Conservation (phyloP, 2,329 filamentous ascomycete genomes). For the Colletotrichum somersetense region DNA sequence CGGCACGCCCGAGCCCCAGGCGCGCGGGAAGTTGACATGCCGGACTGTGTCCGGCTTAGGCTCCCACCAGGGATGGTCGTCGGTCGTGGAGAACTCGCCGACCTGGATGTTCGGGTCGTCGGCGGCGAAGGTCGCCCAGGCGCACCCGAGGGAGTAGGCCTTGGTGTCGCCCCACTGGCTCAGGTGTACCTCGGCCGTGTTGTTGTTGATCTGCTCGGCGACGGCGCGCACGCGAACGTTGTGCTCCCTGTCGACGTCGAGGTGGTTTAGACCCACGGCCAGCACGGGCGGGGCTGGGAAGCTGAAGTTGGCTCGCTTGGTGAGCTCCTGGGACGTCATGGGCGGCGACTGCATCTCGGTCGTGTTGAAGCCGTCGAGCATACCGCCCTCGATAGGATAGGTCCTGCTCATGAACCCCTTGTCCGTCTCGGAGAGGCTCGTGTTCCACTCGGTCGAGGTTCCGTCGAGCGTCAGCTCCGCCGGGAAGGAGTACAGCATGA, state of each 20-base stretch:
- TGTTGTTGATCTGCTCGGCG: constrained; percentile 7
- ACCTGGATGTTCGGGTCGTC: constrained; percentile 30
- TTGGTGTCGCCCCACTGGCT: constrained; percentile 39
- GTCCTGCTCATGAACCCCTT: constrained; percentile 42
- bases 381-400: constrained; percentile 39
- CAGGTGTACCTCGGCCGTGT: constrained; percentile 19
- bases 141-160: constrained; percentile 30
- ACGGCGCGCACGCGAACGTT: constrained; percentile 40
- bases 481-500: constrained; percentile 46
- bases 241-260: constrained; percentile 13
- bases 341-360: constrained; percentile 32
- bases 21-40: constrained; percentile 35
- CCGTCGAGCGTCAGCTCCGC: constrained; percentile 40
- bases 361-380: constrained; percentile 40
- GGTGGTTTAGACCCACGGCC: constrained; percentile 39
- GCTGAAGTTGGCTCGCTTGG: constrained; percentile 23
- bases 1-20: background rate
- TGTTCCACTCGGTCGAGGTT: constrained; percentile 35
- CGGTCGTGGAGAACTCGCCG: constrained; percentile 37
- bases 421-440: constrained; percentile 42
- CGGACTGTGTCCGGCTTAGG: constrained; percentile 29
- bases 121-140: constrained; percentile 26
- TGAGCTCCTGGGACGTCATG: constrained; percentile 19
- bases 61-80: constrained; percentile 39
- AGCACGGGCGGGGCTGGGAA: constrained; percentile 35